Evolutionary conservation across 208 protist genomes (phyloP).

Genomic region (Lotmaria passim): DNA sequence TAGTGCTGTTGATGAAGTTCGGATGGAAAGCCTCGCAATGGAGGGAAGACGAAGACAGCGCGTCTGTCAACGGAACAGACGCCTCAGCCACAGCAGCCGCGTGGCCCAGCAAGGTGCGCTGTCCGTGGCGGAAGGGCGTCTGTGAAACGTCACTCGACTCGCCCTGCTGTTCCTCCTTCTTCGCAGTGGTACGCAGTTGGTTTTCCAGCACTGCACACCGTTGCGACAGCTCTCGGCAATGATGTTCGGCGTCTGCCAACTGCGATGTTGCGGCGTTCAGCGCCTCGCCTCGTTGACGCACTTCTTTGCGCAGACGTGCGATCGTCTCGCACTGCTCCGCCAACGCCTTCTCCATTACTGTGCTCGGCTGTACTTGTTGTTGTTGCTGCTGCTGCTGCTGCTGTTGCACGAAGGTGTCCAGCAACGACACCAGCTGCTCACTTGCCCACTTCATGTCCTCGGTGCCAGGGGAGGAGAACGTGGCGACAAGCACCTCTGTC

Average conservation of each 20-base stretch:
- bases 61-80: background rate
- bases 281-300: slow-evolving; percentile 16
- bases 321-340: slow-evolving; percentile 42
- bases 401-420: background rate
- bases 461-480: slow-evolving; percentile 5
- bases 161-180: background rate
- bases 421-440: slow-evolving; percentile 10
- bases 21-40: too few relatives aligned
- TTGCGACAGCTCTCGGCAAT: background rate
- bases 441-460: slow-evolving; percentile 13
- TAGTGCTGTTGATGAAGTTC: background rate
- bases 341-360: slow-evolving; percentile 41
- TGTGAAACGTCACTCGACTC: too few relatives aligned
- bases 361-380: background rate
- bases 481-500: slow-evolving; percentile 12
- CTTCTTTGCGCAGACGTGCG: slow-evolving; percentile 25
- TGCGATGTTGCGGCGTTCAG: background rate
- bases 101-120: background rate
- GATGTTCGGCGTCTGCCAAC: background rate
- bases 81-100: background rate
- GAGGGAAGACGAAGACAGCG: background rate
- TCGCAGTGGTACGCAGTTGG: background rate
- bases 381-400: background rate
- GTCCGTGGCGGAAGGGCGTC: too few relatives aligned
- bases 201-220: slow-evolving; percentile 10